A percentile compares a stretch with the other conserved stretches of the same genome.
Evolutionary conservation across 1,139 yeast genomes (phyloP).

Genomic region (Protomyces pachydermus): DNA sequence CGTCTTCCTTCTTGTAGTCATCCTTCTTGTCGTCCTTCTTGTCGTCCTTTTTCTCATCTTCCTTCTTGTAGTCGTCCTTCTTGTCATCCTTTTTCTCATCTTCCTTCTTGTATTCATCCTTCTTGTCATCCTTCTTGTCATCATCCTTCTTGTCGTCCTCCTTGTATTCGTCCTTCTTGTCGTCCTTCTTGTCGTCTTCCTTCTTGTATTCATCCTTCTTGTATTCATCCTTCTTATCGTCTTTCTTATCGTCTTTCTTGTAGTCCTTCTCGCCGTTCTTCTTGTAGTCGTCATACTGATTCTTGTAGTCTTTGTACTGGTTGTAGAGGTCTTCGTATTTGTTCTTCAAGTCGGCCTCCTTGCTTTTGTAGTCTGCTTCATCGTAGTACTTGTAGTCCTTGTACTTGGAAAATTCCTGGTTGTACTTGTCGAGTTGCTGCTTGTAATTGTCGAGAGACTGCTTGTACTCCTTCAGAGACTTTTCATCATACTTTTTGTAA

Average conservation of each 20-base stretch:
- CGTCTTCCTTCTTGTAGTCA: not conserved
- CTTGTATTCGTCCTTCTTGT: not conserved
- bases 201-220: not conserved
- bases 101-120: not conserved
- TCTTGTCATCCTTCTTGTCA: not conserved
- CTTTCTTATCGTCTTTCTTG: slow-evolving; percentile 24
- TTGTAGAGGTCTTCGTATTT: not conserved
- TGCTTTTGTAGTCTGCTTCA: not conserved
- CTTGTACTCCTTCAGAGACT: not conserved
- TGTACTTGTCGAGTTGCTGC: not conserved
- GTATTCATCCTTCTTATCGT: not conserved
- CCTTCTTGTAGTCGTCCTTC: not conserved
- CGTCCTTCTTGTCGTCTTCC: not conserved
- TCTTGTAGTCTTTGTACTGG: not conserved
- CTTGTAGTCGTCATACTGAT: slow-evolving; percentile 32
- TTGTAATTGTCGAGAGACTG: not conserved
- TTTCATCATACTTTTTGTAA: not conserved
- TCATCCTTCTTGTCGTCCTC: not conserved
- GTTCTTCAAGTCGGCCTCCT: not conserved
- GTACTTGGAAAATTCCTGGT: not conserved
- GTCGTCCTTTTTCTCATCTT: not conserved
- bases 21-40: not conserved
- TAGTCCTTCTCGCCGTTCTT: slow-evolving; percentile 33
- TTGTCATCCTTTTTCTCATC: not conserved
- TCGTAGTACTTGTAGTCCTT: not conserved